Percentiles rank a stretch among this genome's conserved stretches.
Conservation (phyloP, 2,329 filamentous ascomycete genomes). For the Fusarium sp. region DNA sequence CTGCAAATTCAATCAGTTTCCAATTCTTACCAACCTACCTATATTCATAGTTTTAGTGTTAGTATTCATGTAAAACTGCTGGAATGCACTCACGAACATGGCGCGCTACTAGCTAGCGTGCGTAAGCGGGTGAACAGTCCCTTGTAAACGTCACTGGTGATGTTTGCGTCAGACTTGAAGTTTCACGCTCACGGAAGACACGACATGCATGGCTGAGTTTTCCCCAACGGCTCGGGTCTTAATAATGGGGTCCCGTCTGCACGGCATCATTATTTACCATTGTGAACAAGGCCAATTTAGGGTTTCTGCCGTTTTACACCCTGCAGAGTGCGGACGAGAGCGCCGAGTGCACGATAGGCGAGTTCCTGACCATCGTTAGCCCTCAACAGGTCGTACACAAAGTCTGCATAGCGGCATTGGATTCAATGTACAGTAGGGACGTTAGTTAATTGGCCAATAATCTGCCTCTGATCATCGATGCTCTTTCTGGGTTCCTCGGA, state of each 20-base stretch:
- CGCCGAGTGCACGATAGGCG: slow-evolving; percentile 1
- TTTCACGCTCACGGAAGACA: not conserved
- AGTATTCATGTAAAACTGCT: not conserved
- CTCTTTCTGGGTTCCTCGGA: not conserved
- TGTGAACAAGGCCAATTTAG: slow-evolving; percentile 3
- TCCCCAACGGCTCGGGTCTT: slow-evolving; percentile 19
- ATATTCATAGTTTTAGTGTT: not conserved
- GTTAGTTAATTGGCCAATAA: not conserved
- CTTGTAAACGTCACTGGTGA: slow-evolving; percentile 31
- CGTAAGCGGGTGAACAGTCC: not conserved
- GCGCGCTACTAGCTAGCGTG: slow-evolving; percentile 13
- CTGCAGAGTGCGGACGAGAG: slow-evolving; percentile 1
- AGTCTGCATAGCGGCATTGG: not conserved
- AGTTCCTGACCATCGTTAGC: not conserved
- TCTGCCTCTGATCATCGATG: not conserved
- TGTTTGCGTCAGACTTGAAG: slow-evolving; percentile 18
- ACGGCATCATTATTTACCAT: slow-evolving; percentile 1
- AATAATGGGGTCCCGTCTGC: not conserved
- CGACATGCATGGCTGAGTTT: not conserved
- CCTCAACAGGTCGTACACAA: not conserved
- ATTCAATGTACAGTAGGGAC: not conserved
- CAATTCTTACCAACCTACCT: not conserved
- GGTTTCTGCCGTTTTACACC: slow-evolving; percentile 24
- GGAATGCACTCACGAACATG: slow-evolving; percentile 16
- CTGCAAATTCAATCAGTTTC: too few relatives aligned